Evolutionary conservation across 2,329 filamentous ascomycete species (phyloP).

Genomic region (Neonectria ditissima): DNA sequence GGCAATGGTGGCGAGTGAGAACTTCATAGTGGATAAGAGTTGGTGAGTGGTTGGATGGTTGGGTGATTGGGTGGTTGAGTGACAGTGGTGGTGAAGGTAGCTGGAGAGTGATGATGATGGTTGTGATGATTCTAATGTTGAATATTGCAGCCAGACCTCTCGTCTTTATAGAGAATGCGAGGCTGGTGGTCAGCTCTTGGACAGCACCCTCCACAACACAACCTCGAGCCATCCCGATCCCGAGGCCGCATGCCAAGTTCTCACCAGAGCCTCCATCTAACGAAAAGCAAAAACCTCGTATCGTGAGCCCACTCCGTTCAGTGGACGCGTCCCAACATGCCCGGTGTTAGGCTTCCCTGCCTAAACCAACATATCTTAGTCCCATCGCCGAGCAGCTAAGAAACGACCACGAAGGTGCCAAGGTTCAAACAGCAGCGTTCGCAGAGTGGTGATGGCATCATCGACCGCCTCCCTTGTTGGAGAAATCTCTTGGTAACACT

Average conservation of each 20-base stretch:
- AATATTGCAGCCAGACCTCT: neutral
- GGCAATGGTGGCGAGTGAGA: slow-evolving; percentile 35
- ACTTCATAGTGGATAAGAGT: slow-evolving; percentile 38
- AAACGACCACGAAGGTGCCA: neutral
- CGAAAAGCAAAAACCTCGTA: slow-evolving; percentile 11
- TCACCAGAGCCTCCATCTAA: neutral
- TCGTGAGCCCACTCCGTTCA: neutral
- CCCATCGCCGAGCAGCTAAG: neutral
- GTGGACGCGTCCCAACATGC: neutral
- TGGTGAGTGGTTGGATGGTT: neutral
- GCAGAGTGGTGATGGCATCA: slow-evolving; percentile 9
- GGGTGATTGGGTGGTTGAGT: neutral
- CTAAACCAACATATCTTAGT: neutral
- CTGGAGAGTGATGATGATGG: slow-evolving; percentile 9
- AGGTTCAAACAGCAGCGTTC: neutral
- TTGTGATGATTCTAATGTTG: slow-evolving; percentile 1
- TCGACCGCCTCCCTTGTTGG: slow-evolving; percentile 20
- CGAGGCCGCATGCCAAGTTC: neutral
- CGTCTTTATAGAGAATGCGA: neutral
- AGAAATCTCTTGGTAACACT: slow-evolving; percentile 26
- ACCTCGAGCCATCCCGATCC: neutral
- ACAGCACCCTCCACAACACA: neutral
- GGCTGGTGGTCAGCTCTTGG: neutral
- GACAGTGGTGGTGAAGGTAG: neutral
- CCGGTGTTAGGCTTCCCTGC: neutral